Base-by-base conservation (phyloP, 2,329 filamentous ascomycete species). In the Xylariaceae sp. region DNA sequence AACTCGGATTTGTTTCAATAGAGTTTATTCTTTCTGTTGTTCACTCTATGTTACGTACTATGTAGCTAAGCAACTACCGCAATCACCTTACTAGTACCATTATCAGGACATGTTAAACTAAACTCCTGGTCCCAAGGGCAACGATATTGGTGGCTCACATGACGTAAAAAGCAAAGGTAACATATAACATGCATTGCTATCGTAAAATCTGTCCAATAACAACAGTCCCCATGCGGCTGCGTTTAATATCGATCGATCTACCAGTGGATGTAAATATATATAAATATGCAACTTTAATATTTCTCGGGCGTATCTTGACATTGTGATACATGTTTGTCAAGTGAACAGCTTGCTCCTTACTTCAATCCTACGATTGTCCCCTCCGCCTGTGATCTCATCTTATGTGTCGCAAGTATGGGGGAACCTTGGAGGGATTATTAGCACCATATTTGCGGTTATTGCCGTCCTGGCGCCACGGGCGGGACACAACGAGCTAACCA, bases 1-100 rank as follows among this genome's bases (percentile, higher is more conserved):
- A n/a, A n/a, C n/a, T n/a, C n/a, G n/a, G 23, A 29, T n/a, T 21
- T 31, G 31, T 44, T 39, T 54, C 45, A 34, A 49, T 48, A 37
- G 24, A n/a, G 50, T 21, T 58, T 44, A 54, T 41, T 45, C 26
- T 24, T 45, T 26, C 44, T 47, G 44, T n/a, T n/a, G n/a, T n/a
- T n/a, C n/a, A n/a, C n/a, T n/a, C n/a, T n/a, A n/a, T n/a, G n/a
- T n/a, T n/a, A n/a, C n/a, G n/a, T n/a, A n/a, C n/a, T n/a, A n/a
- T n/a, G n/a, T n/a, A n/a, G n/a, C n/a, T n/a, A n/a, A n/a, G n/a
- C n/a, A n/a, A n/a, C n/a, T n/a, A n/a, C n/a, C n/a, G n/a, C n/a
- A 31, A 26, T 14, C 24, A 28, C 17, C 21, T 14, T 36, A 39
- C 8, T n/a, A 44, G 21, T 28, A 26, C 23, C 8, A n/a, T n/a